Evolutionary conservation across 2,329 filamentous ascomycete genomes (phyloP).

Genomic region (Pseudogymnoascus sp.): DNA sequence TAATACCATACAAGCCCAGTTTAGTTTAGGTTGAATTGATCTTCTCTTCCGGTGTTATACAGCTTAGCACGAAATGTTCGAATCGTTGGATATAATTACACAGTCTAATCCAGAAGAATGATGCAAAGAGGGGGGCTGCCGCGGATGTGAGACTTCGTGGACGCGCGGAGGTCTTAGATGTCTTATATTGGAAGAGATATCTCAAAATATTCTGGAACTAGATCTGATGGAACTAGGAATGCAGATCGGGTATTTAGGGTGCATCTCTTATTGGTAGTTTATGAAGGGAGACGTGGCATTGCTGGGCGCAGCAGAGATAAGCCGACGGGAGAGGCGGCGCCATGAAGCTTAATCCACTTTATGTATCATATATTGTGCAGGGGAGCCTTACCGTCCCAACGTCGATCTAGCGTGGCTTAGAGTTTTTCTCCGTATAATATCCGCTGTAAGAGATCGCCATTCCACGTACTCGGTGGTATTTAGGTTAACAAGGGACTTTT

Average conservation of each 20-base stretch:
- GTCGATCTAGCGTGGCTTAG: not conserved
- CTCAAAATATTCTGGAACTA: not conserved
- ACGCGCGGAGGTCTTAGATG: not conserved
- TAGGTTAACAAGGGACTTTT: not conserved
- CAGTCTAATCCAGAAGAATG: not conserved
- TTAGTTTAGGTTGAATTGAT: not conserved
- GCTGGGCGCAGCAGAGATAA: not conserved
- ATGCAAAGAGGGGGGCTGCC: not conserved
- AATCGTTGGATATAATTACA: not conserved
- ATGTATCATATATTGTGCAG: not conserved
- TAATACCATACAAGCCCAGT: not conserved
- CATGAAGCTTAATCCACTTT: not conserved
- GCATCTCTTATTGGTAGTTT: not conserved
- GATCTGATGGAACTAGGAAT: not conserved
- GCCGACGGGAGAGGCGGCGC: not conserved
- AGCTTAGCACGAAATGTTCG: not conserved
- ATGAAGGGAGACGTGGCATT: not conserved
- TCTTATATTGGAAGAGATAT: not conserved
- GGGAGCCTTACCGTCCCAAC: not conserved
- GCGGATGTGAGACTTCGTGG: not conserved
- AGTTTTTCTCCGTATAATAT: not conserved
- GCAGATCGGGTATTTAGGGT: not conserved
- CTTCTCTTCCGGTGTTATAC: not conserved
- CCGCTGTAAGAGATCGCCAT: not conserved
- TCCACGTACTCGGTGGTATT: not conserved